Evolutionary conservation across 2,329 filamentous ascomycete genomes (phyloP).

Genomic region (Didymosphaeria variabile): DNA sequence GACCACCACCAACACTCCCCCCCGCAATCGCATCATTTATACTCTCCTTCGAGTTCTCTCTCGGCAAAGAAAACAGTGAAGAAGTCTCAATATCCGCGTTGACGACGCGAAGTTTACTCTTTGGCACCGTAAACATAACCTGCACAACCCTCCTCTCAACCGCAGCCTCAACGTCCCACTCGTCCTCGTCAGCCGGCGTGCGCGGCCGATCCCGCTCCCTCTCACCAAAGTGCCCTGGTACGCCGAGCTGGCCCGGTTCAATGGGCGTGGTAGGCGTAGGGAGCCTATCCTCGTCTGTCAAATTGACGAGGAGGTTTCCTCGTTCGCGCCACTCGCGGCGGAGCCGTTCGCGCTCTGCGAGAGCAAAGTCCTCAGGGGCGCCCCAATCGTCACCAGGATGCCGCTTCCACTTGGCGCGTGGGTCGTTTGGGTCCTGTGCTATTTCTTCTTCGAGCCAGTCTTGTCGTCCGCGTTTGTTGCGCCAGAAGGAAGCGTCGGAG

Average conservation of each 20-base stretch:
- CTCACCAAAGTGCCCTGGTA: conserved; percentile 11
- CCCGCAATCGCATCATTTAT: conserved; percentile 21
- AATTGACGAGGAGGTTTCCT: conserved; percentile 40
- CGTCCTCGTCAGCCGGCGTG: conserved; percentile 52
- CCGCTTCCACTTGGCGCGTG: conserved; percentile 35
- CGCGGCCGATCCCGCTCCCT: conserved; percentile 29
- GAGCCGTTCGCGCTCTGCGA: conserved; percentile 42
- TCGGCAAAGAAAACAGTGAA: conserved; percentile 33
- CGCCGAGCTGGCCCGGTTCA: conserved; percentile 31
- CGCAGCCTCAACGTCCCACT: conserved; percentile 62
- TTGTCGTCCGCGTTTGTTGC: conserved; percentile 52
- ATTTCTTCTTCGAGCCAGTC: conserved; percentile 52
- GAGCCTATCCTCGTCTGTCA: conserved; percentile 36
- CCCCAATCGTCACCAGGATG: conserved; percentile 50
- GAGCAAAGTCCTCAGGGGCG: conserved; percentile 42
- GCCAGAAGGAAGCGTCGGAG: conserved; percentile 55
- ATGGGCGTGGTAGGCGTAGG: conserved; percentile 42
- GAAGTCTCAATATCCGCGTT: conserved; percentile 62
- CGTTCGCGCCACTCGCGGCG: conserved; percentile 43
- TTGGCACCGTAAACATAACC: conserved; percentile 90
- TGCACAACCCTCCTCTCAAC: conserved; percentile 59
- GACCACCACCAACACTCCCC: neutral
- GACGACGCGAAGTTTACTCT: conserved; percentile 85
- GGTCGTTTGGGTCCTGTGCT: conserved; percentile 27
- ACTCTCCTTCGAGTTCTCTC: conserved; percentile 28